Percentiles rank a stretch among this genome's conserved stretches.
These are phyloP conservation scores for Tricholomella constricta DNA, from an alignment of 768 basidiomycete genomes.

Conservation along the genomic window DNA sequence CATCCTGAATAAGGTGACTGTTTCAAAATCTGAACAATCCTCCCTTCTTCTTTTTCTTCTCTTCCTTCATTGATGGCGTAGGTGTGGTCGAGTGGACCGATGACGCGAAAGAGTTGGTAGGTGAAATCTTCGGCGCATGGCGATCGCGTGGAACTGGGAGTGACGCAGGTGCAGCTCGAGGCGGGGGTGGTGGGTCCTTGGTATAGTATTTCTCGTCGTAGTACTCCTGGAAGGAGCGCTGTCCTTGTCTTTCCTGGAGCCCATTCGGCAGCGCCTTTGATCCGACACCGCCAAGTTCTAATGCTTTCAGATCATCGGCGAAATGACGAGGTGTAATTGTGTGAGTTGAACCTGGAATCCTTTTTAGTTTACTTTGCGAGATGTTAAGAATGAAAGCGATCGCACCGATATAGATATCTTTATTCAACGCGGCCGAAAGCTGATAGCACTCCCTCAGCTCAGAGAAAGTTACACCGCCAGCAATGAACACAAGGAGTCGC, in stretches of 20 bases:
- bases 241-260: constrained; percentile 48
- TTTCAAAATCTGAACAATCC: constrained; percentile 67
- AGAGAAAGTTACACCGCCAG: constrained; percentile 95
- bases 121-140: constrained; percentile 45
- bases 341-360: constrained; percentile 81
- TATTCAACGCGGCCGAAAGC: constrained; percentile 71
- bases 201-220: constrained; percentile 82
- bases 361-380: background rate
- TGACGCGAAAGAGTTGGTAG: constrained; percentile 53
- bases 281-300: constrained; percentile 87
- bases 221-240: constrained; percentile 65
- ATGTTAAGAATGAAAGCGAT: background rate
- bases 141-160: constrained; percentile 36
- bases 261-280: constrained; percentile 74
- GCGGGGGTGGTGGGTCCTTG: constrained; percentile 60
- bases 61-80: constrained; percentile 41
- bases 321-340: constrained; percentile 80
- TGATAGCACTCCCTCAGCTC: constrained; percentile 90
- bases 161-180: constrained; percentile 37
- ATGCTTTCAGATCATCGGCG: constrained; percentile 81
- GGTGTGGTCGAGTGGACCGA: constrained; percentile 39
- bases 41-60: constrained; percentile 80
- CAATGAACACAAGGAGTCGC: constrained; percentile 85
- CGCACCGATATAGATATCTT: constrained; percentile 90
- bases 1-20: background rate